Evolutionary conservation across 371 early-diverging fungal genomes (phyloP), one percentile per base, ranked within the genome.

Genomic region (Mortierella polycephala): DNA sequence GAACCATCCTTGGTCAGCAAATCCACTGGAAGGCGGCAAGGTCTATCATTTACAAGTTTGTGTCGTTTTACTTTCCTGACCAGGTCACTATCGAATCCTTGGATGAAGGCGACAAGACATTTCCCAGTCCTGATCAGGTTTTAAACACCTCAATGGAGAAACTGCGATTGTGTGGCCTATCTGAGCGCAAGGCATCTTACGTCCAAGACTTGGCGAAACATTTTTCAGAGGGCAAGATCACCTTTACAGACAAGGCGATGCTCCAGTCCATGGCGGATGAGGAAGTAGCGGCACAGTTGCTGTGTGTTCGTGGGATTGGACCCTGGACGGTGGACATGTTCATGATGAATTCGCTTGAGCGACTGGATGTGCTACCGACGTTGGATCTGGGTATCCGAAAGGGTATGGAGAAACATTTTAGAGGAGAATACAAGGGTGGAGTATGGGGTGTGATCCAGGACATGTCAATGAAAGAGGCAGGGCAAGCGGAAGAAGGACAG

Each of bases 281-380:
- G 9, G 83, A 87, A n/a, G 77, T 86, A 10, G 82, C 83, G 9
- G 66, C 74, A 10, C 62, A 76, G 16, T 65, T 91, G 53, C 80
- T 81, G 20, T 72, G 83, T 49, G 85, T 91, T 54, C 84, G 86
- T 12, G 91, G 91, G 5, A 88, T 91, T 41, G 91, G 91, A 5
- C 88, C 77, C 42, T 90, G 91, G 91, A 88, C 90, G 1, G 86
- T 87, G 10, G 87, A 91, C 67, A 92, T 92, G 92, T 91, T 92
- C 57, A 73, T 90, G 64, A 92, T 92, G 84, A 83, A 86, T 58
- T 75, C 85, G 18, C 79, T 92, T 1, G 85, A 85, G 56, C 86
- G 90, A 7, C 81, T 87, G 5, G 86, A 92, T 69, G 75, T 92
- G 7, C 82, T 92, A 18, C 90, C 92, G 4, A 86, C 86, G 5